Evolutionary conservation across 768 basidiomycete species (phyloP).

Genomic region (Clitopilus passeckerianus): DNA sequence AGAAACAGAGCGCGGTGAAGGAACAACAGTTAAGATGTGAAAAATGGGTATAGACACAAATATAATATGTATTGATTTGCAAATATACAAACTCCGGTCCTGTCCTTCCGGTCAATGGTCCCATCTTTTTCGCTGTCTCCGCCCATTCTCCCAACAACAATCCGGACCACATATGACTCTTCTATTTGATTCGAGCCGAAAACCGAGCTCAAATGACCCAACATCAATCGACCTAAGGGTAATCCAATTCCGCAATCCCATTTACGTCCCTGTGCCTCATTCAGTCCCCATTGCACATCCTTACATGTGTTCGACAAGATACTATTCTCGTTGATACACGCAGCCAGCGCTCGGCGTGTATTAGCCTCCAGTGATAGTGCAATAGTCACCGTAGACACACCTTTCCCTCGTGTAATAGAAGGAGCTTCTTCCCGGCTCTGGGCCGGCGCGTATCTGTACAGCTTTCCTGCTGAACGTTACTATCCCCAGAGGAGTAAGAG

Average conservation of each 20-base stretch:
- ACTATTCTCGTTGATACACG: not conserved
- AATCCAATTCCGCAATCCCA: slow-evolving; percentile 1
- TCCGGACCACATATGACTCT: slow-evolving; percentile 12
- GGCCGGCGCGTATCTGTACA: not conserved
- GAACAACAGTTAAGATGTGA: slow-evolving; percentile 3
- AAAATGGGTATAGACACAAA: not conserved
- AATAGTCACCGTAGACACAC: not conserved
- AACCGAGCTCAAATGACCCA: slow-evolving; percentile 12
- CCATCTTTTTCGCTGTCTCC: not conserved
- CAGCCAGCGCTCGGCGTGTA: not conserved
- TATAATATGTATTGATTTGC: slow-evolving; percentile 5
- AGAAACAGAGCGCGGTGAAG: slow-evolving; percentile 2
- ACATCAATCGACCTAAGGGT: slow-evolving; percentile 9
- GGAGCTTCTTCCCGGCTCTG: not conserved
- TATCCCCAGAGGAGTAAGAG: not conserved
- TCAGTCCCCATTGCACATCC: slow-evolving; percentile 1
- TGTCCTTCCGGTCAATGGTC: not conserved
- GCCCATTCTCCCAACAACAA: not conserved
- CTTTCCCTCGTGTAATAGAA: not conserved
- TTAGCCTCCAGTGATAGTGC: not conserved
- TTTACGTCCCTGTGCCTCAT: slow-evolving; percentile 9
- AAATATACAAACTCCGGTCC: slow-evolving; percentile 2
- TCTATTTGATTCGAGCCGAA: slow-evolving; percentile 13
- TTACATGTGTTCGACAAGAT: not conserved
- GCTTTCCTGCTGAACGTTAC: not conserved